Conservation (phyloP, 306 rosid genomes). For the Boehmeria nivea region DNA sequence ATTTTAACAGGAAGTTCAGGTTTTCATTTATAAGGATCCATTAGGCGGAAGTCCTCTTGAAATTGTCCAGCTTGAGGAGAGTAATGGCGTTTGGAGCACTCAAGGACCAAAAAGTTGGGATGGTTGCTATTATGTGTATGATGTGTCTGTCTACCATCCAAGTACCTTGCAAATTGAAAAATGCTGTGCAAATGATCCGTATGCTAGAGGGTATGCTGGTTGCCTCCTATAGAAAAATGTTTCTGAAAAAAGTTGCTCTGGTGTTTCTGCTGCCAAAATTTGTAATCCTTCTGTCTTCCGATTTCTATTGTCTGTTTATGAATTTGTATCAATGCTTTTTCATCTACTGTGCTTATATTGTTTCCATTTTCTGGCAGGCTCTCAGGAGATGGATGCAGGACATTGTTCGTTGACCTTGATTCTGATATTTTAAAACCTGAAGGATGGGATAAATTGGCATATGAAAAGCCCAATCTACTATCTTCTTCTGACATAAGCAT, state of each 20-base stretch:
- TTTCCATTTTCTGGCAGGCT: slow-evolving; percentile 53
- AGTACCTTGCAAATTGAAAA: slow-evolving; percentile 69
- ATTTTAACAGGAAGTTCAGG: slow-evolving; percentile 51
- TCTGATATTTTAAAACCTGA: slow-evolving; percentile 60
- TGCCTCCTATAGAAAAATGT: slow-evolving; percentile 26
- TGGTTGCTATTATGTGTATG: slow-evolving; percentile 81
- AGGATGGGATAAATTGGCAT: slow-evolving; percentile 68
- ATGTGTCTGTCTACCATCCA: slow-evolving; percentile 79
- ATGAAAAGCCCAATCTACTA: slow-evolving; percentile 56
- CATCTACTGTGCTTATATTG: slow-evolving; percentile 7
- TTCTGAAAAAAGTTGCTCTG: slow-evolving; percentile 22
- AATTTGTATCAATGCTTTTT: slow-evolving; percentile 11
- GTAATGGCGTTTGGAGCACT: slow-evolving; percentile 77
- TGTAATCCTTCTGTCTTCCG: too few relatives aligned
- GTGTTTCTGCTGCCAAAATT: slow-evolving; percentile 28
- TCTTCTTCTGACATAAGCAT: slow-evolving; percentile 81
- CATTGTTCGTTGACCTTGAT: slow-evolving; percentile 58
- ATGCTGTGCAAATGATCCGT: slow-evolving; percentile 84
- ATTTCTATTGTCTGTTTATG: too few relatives aligned
- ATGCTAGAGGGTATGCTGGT: slow-evolving; percentile 83
- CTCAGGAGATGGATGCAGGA: slow-evolving; percentile 66
- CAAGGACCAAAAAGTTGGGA: slow-evolving; percentile 79
- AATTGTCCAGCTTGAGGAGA: slow-evolving; percentile 70
- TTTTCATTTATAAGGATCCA: slow-evolving; percentile 53
- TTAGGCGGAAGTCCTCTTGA: slow-evolving; percentile 59